Conservation (phyloP, 2,329 filamentous ascomycete genomes). For the Alternaria sp. region DNA sequence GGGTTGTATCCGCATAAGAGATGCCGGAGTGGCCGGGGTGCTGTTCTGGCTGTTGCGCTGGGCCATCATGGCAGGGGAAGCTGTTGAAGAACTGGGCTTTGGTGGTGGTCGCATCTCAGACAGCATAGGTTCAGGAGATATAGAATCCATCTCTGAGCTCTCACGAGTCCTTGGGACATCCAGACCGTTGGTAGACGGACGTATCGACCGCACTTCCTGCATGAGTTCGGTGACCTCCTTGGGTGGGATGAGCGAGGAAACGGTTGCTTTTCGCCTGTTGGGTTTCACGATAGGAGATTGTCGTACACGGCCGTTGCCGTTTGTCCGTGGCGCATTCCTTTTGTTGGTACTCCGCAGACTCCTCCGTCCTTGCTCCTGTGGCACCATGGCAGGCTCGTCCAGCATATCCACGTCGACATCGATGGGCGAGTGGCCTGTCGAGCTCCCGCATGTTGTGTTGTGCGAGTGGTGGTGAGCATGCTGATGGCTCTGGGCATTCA, state of each 20-base stretch:
- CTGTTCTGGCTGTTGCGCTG: constrained; percentile 45
- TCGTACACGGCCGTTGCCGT: constrained; percentile 62
- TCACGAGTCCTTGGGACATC: constrained; percentile 45
- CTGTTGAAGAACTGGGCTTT: constrained; percentile 68
- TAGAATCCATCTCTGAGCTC: constrained; percentile 58
- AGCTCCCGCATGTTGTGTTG: constrained; percentile 59
- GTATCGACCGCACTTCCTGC: constrained; percentile 47
- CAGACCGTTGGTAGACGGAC: constrained; percentile 34
- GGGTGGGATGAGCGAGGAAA: constrained; percentile 56
- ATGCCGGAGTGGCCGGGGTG: constrained; percentile 77
- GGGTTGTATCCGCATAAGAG: constrained; percentile 71
- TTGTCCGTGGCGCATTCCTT: constrained; percentile 60
- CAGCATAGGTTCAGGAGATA: constrained; percentile 59
- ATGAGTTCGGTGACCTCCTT: constrained; percentile 56
- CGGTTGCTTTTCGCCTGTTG: constrained; percentile 57
- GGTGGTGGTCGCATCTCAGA: constrained; percentile 68
- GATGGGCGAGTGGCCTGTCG: constrained; percentile 60
- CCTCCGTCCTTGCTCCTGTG: constrained; percentile 56
- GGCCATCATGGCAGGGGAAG: constrained; percentile 72
- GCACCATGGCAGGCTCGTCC: constrained; percentile 46
- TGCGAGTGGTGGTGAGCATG: constrained; percentile 47
- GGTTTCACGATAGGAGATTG: constrained; percentile 79
- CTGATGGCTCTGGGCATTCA: constrained; percentile 71
- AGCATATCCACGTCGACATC: constrained; percentile 58
- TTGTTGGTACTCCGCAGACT: constrained; percentile 52